Conservation (phyloP, 2,329 filamentous ascomycete genomes). For the Hymenoscyphus repandus region DNA sequence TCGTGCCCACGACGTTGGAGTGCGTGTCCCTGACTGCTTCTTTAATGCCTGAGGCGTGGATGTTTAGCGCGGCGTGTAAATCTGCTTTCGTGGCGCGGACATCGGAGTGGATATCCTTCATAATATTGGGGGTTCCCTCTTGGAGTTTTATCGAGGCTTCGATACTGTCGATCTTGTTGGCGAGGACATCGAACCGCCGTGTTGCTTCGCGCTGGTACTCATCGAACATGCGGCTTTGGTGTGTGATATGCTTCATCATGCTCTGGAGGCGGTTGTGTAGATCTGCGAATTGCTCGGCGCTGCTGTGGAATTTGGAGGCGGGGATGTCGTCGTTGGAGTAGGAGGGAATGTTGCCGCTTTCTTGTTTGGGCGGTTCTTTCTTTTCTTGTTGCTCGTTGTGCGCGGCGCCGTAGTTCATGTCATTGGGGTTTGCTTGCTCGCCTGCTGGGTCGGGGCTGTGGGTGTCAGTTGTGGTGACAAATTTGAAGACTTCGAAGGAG, state of each 20-base stretch:
- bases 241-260: slow-evolving; percentile 62
- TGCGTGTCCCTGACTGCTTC: slow-evolving; percentile 22
- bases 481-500: slow-evolving; percentile 89
- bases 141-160: slow-evolving; percentile 36
- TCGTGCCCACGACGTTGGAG: slow-evolving; percentile 9
- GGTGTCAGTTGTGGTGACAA: slow-evolving; percentile 62
- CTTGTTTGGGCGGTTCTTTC: slow-evolving; percentile 9
- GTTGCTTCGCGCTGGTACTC: slow-evolving; percentile 45
- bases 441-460: slow-evolving; percentile 27
- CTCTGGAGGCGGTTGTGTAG: slow-evolving; percentile 78
- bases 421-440: slow-evolving; percentile 10
- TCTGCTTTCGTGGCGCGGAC: slow-evolving; percentile 53
- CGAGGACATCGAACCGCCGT: slow-evolving; percentile 14
- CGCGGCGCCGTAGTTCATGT: slow-evolving; percentile 25
- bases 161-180: slow-evolving; percentile 11
- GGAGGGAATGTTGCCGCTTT: slow-evolving; percentile 40
- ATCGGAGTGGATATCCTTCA: slow-evolving; percentile 53
- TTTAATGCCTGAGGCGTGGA: slow-evolving; percentile 21
- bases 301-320: slow-evolving; percentile 37
- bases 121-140: slow-evolving; percentile 38
- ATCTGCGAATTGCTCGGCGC: slow-evolving; percentile 68
- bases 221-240: slow-evolving; percentile 54
- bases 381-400: slow-evolving; percentile 31
- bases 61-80: slow-evolving; percentile 26
- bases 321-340: slow-evolving; percentile 36